Evolutionary conservation across 2,329 filamentous ascomycete genomes (phyloP), one percentile per base, ranked within the genome.

Genomic region (Dactylella cylindrospora): DNA sequence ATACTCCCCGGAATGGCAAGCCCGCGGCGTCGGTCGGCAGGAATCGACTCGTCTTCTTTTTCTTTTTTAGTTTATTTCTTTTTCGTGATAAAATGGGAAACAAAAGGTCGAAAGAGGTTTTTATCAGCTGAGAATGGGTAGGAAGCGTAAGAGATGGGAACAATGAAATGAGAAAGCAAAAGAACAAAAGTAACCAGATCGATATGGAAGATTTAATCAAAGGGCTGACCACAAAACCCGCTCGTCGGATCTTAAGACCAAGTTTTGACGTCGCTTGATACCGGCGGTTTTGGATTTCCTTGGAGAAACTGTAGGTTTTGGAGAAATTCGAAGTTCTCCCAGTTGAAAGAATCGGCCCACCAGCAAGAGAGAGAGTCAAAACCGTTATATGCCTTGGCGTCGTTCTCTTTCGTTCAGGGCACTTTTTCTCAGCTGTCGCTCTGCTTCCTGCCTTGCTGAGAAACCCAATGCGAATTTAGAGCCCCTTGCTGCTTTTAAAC

Each of bases 391-490:
- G 49, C 49, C 32, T 39, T 46, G n/a, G 35, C 49, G 39, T 43
- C 41, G 35, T n/a, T n/a, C n/a, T n/a, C n/a, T n/a, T n/a, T n/a
- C n/a, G n/a, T n/a, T n/a, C n/a, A n/a, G n/a, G n/a, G n/a, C n/a
- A n/a, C n/a, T n/a, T 8, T 12, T 49, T 12, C 20, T 8, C 29
- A 62, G 49, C 57, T 62, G 54, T 62, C 57, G 44, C 36, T 25
- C 38, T 36, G 45, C 26, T 60, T 26, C 31, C 45, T 49, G 46
- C 41, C 49, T 43, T 41, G 32, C 49, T 50, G 25, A 62, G 49
- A 62, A 62, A 54, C 43, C 39, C 44, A 44, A 62, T 39, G 49
- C 57, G 49, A 62, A 54, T 62, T 44, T 49, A 28, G n/a, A n/a
- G 43, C 36, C 57, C 46, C 57, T 52, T 49, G 57, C 49, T 38